These are phyloP conservation scores for Syzygium aromaticum DNA, from an alignment of 345 rosid genomes.

Conservation along the genomic window DNA sequence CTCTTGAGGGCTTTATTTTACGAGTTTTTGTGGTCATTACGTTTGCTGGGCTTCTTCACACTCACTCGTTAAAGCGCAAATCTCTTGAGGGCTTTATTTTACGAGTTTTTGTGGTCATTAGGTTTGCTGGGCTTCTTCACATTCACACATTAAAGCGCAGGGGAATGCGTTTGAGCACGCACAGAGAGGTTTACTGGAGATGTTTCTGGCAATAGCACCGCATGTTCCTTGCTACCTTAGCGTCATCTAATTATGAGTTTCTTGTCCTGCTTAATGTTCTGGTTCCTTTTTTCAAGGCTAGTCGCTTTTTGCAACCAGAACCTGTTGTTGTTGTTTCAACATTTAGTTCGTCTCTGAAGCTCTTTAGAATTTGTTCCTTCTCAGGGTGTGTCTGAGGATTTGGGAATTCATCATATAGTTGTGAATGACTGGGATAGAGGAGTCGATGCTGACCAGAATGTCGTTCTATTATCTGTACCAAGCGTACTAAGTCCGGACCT, in stretches of 20 bases:
- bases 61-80: neutral
- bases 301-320: neutral
- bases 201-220: neutral
- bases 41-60: neutral
- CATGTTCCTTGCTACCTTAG: neutral
- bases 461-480: slow-evolving; percentile 80
- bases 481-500: slow-evolving; percentile 68
- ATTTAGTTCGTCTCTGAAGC: neutral
- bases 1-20: neutral
- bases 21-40: neutral
- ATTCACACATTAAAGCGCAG: neutral
- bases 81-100: neutral
- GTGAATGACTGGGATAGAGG: slow-evolving; percentile 87
- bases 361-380: neutral
- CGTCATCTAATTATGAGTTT: neutral
- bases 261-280: neutral
- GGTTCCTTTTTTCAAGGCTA: neutral
- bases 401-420: slow-evolving; percentile 91
- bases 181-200: neutral
- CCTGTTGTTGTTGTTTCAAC: neutral
- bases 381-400: slow-evolving; percentile 58
- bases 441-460: slow-evolving; percentile 92
- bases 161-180: neutral
- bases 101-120: neutral
- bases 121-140: neutral